Percentiles rank a stretch among this genome's conserved stretches.
Conservation (phyloP, 371 early-diverging fungal genomes). For the Actinomucor elegans region DNA sequence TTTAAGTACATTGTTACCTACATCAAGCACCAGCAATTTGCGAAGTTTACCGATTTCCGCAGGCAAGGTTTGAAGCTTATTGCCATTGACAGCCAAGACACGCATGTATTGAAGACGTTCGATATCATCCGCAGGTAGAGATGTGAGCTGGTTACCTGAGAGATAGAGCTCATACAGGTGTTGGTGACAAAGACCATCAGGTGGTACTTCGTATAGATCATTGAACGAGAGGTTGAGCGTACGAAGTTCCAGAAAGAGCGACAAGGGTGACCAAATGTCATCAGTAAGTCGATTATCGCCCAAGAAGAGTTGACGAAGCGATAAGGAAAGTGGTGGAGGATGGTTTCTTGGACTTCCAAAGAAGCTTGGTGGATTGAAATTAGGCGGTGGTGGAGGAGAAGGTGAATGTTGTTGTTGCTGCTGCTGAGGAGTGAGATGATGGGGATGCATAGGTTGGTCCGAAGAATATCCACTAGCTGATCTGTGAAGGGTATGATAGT, state of each 20-base stretch:
- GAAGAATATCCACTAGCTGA: not conserved
- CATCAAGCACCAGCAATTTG: conserved; percentile 76
- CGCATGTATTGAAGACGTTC: conserved; percentile 69
- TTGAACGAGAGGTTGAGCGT: conserved; percentile 84
- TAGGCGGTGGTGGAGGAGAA: conserved; percentile 19
- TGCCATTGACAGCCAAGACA: conserved; percentile 84
- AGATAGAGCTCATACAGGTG: conserved; percentile 74
- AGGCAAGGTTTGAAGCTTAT: conserved; percentile 85
- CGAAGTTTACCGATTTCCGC: conserved; percentile 85
- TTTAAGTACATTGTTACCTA: conserved; percentile 84
- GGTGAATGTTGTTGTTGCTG: conserved; percentile 31
- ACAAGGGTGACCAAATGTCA: conserved; percentile 75
- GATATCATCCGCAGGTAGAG: conserved; percentile 85
- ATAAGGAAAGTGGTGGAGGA: conserved; percentile 63
- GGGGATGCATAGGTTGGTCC: conserved; percentile 4
- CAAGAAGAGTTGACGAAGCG: conserved; percentile 66
- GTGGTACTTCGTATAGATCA: conserved; percentile 74
- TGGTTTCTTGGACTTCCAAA: conserved; percentile 52
- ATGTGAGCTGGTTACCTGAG: conserved; percentile 85
- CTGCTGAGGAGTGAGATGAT: conserved; percentile 9
- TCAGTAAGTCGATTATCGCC: conserved; percentile 85
- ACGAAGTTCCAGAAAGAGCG: conserved; percentile 69
- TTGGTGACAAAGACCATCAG: conserved; percentile 49
- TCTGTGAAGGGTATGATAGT: not conserved
- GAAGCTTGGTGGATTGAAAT: conserved; percentile 51